Conservation (phyloP, 495 filamentous ascomycete species). For the Aspergillus sclerotioniger region DNA sequence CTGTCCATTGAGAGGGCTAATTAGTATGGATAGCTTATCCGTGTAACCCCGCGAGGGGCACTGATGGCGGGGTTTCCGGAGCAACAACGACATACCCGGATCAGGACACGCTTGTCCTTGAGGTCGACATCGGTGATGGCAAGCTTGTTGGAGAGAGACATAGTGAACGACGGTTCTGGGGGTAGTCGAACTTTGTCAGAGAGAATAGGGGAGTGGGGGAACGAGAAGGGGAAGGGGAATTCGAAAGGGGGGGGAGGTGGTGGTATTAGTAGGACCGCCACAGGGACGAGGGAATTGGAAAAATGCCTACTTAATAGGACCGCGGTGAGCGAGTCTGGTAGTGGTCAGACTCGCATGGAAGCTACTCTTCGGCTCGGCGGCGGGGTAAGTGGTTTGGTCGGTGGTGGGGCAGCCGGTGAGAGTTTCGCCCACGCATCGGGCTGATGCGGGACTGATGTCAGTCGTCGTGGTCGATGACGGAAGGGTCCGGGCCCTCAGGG, state of each 20-base stretch:
- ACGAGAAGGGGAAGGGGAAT: constrained; percentile 10
- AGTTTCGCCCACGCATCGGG: constrained; percentile 34
- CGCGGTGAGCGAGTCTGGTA: constrained; percentile 22
- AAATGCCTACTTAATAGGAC: constrained; percentile 17
- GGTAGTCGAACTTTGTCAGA: constrained; percentile 7
- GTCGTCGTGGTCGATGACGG: constrained; percentile 32
- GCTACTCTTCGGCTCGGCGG: constrained; percentile 11
- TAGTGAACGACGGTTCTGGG: constrained; percentile 39
- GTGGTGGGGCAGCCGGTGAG: constrained; percentile 40
- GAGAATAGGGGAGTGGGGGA: constrained; percentile 2
- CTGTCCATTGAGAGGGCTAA: constrained; percentile 42
- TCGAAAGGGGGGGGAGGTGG: background rate
- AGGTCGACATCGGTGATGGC: constrained; percentile 93
- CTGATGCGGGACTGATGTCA: constrained; percentile 54
- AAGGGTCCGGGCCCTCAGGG: constrained; percentile 30
- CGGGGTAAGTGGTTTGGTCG: constrained; percentile 25
- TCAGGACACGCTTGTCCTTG: constrained; percentile 96
- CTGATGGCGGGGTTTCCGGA: constrained; percentile 1
- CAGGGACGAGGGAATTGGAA: constrained; percentile 3
- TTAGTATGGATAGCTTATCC: constrained; percentile 11
- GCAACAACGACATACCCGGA: constrained; percentile 68
- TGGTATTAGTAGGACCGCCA: constrained; percentile 4
- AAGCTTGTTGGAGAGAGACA: constrained; percentile 99
- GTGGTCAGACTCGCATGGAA: background rate
- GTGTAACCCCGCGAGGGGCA: background rate